Evolutionary conservation across 805 yeast genomes (phyloP).

Genomic region (Wickerhamiella brachini): DNA sequence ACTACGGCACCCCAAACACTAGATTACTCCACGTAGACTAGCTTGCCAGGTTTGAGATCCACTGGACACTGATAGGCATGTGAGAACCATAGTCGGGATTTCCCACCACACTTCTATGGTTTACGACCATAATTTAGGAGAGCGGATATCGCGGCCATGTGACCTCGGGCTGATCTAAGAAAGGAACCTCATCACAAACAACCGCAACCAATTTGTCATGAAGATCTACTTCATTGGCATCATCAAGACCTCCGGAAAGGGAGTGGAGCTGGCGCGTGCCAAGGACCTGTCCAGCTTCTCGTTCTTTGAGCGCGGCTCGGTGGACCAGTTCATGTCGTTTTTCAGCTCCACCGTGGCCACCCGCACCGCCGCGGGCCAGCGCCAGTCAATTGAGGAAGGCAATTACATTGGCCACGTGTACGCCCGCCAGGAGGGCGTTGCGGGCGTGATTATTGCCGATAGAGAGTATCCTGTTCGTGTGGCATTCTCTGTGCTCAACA

Average conservation of each 20-base stretch:
- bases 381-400: constrained; percentile 91
- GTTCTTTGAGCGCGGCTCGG: constrained; percentile 72
- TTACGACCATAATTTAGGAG: background rate
- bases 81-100: no score
- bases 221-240: constrained; percentile 85
- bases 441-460: constrained; percentile 86
- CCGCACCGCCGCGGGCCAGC: constrained; percentile 77
- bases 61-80: no score
- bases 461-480: constrained; percentile 95
- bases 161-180: background rate
- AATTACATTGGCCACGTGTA: constrained; percentile 84
- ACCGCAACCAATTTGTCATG: constrained; percentile 33
- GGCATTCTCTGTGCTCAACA: constrained; percentile 84
- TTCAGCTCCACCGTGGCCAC: constrained; percentile 82
- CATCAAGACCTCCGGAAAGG: constrained; percentile 48
- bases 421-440: constrained; percentile 76
- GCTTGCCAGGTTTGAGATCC: no score
- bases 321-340: constrained; percentile 88
- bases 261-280: constrained; percentile 65
- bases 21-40: no score
- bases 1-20: no score
- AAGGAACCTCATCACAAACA: background rate
- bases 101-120: no score
- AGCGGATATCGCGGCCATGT: background rate
- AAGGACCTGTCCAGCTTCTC: constrained; percentile 77